phyloP scores from a whole-genome alignment of 2,329 filamentous ascomycete species.

The Ophiocordyceps camponoti-rufipedis region DNA sequence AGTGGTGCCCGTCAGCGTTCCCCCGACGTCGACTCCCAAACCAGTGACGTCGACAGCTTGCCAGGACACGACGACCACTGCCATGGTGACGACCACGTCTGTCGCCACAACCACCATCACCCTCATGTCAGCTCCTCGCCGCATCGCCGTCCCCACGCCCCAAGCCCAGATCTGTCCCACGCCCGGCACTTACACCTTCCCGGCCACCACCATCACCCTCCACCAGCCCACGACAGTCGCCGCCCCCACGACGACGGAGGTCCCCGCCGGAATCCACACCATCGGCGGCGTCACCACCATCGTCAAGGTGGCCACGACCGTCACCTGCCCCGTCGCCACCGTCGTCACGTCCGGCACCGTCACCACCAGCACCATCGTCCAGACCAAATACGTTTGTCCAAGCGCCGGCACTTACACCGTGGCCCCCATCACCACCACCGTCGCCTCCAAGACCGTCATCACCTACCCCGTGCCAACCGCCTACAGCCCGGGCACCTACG shows the following conservation, averaged over 20 bases:
- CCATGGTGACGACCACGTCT: slow-evolving; percentile 6
- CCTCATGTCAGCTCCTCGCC: slow-evolving; percentile 6
- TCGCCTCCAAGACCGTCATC: slow-evolving; percentile 33
- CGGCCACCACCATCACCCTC: slow-evolving; percentile 51
- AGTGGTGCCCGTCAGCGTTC: too few relatives aligned
- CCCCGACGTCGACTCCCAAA: too few relatives aligned
- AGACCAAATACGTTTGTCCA: slow-evolving; percentile 58
- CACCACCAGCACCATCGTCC: slow-evolving; percentile 48
- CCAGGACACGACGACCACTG: slow-evolving; percentile 5
- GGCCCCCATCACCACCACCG: slow-evolving; percentile 44
- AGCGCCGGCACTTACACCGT: slow-evolving; percentile 60
- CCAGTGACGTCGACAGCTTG: too few relatives aligned
- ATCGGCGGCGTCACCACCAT: slow-evolving; percentile 56
- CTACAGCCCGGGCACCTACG: slow-evolving; percentile 56
- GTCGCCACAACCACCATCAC: slow-evolving; percentile 6
- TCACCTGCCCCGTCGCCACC: slow-evolving; percentile 53
- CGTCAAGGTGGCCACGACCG: slow-evolving; percentile 45
- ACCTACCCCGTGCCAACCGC: slow-evolving; percentile 48
- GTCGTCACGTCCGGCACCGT: slow-evolving; percentile 37
- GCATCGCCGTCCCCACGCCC: slow-evolving; percentile 30
- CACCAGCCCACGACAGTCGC: slow-evolving; percentile 49
- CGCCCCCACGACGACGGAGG: slow-evolving; percentile 39
- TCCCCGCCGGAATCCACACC: slow-evolving; percentile 48
- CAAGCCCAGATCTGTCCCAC: slow-evolving; percentile 37
- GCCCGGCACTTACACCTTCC: slow-evolving; percentile 59